Percentiles rank a stretch among this genome's conserved stretches.
These are phyloP conservation scores for Parmelia sp. DNA, from an alignment of 495 filamentous ascomycete genomes.

Conservation along the genomic window DNA sequence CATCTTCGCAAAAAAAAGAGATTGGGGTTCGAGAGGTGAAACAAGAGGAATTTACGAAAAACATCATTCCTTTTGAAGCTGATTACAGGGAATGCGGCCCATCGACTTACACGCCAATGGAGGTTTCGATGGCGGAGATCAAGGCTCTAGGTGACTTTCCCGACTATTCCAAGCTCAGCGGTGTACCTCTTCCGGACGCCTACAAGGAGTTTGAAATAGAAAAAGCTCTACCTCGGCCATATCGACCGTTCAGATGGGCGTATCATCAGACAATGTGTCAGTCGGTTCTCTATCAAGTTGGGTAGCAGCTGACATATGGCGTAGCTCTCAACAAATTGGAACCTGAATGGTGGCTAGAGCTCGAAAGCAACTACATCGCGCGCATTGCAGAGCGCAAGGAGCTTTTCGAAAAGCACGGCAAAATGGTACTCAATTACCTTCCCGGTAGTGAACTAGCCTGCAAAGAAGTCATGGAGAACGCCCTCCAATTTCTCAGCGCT, in stretches of 20 bases:
- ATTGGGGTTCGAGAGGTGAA: constrained; percentile 21
- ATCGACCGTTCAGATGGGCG: constrained; percentile 77
- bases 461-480: constrained; percentile 90
- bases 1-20: constrained; percentile 20
- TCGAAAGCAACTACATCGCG: constrained; percentile 66
- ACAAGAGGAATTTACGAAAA: constrained; percentile 33
- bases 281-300: constrained; percentile 26
- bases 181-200: constrained; percentile 65
- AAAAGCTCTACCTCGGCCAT: constrained; percentile 60
- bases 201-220: constrained; percentile 60
- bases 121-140: constrained; percentile 63
- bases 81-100: constrained; percentile 38
- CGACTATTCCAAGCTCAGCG: constrained; percentile 71
- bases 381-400: constrained; percentile 67
- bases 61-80: constrained; percentile 39
- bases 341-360: constrained; percentile 85
- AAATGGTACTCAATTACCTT: constrained; percentile 57
- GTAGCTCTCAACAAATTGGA: constrained; percentile 75
- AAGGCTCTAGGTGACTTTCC: constrained; percentile 73
- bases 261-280: constrained; percentile 95
- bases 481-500: constrained; percentile 67
- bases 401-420: constrained; percentile 59
- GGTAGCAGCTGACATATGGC: constrained; percentile 20
- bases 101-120: constrained; percentile 49
- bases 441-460: constrained; percentile 76